phyloP scores from a whole-genome alignment of 2,329 filamentous ascomycete genomes.

The Claviceps fusiformis region DNA sequence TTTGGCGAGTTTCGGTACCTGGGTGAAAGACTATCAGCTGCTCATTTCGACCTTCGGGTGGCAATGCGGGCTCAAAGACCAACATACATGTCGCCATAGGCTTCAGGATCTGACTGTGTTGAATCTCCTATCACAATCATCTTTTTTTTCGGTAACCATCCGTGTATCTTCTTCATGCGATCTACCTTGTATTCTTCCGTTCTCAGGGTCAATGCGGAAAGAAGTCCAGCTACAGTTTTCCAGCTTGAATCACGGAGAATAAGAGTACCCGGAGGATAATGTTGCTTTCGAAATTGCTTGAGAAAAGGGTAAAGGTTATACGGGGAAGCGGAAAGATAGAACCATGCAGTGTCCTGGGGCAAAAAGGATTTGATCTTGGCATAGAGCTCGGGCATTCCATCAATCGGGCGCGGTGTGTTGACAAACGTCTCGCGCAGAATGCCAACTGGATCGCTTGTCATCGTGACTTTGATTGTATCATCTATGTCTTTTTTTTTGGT shows the following conservation, averaged over 20 bases:
- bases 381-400: slow-evolving; percentile 80
- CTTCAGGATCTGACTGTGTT: slow-evolving; percentile 82
- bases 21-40: slow-evolving; percentile 2
- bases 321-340: slow-evolving; percentile 86
- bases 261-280: slow-evolving; percentile 68
- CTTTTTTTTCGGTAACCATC: slow-evolving; percentile 64
- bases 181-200: slow-evolving; percentile 79
- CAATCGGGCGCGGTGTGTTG: slow-evolving; percentile 54
- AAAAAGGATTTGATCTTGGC: slow-evolving; percentile 42
- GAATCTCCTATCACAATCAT: slow-evolving; percentile 83
- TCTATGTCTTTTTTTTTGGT: slow-evolving; percentile 55
- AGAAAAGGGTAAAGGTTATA: slow-evolving; percentile 92
- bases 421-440: slow-evolving; percentile 78
- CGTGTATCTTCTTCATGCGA: slow-evolving; percentile 63
- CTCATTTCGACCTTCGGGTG: background rate
- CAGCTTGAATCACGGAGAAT: slow-evolving; percentile 76
- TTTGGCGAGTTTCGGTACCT: slow-evolving; percentile 51
- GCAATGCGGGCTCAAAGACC: background rate
- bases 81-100: slow-evolving; percentile 66
- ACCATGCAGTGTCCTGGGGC: slow-evolving; percentile 56
- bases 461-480: slow-evolving; percentile 87
- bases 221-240: slow-evolving; percentile 69
- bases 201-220: slow-evolving; percentile 64
- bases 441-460: slow-evolving; percentile 65
- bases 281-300: slow-evolving; percentile 52